A percentile compares a stretch with the other conserved stretches of the same genome.
Conservation (phyloP, 257 asterid genomes). For the Solanum pinnatisectum region DNA sequence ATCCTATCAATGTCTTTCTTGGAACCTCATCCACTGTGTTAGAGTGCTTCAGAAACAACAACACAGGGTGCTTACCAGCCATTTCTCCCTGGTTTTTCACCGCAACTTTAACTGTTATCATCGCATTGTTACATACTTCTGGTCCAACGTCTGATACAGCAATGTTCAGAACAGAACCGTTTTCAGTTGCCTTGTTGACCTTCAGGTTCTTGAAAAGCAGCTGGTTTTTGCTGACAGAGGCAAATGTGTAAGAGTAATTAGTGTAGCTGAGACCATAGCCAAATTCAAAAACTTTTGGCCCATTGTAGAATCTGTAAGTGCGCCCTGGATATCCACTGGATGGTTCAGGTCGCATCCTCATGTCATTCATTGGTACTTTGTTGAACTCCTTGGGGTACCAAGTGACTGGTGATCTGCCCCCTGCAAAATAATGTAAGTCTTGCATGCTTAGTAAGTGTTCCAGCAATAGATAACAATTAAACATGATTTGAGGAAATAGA, state of each 20-base stretch:
- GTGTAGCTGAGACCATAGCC: constrained; percentile 74
- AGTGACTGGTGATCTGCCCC: constrained; percentile 60
- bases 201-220: constrained; percentile 10
- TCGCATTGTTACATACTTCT: constrained; percentile 13
- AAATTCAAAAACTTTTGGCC: constrained; percentile 50
- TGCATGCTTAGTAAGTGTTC: background rate
- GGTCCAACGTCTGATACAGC: constrained; percentile 25
- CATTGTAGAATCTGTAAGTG: constrained; percentile 60
- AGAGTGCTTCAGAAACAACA: constrained; percentile 25
- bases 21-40: constrained; percentile 17
- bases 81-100: constrained; percentile 34
- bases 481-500: background rate
- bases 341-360: constrained; percentile 65
- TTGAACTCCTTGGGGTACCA: constrained; percentile 62
- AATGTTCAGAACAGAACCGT: background rate
- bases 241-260: constrained; percentile 26
- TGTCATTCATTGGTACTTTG: constrained; percentile 54
- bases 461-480: background rate
- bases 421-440: constrained; percentile 14
- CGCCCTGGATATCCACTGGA: constrained; percentile 62
- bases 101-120: constrained; percentile 23
- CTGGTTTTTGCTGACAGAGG: constrained; percentile 16
- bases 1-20: constrained; percentile 38
- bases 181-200: background rate
- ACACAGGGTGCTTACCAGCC: constrained; percentile 41